These are phyloP conservation scores for Leptosphaerulina australis DNA, from an alignment of 2,329 filamentous ascomycete genomes.

Conservation along the genomic window DNA sequence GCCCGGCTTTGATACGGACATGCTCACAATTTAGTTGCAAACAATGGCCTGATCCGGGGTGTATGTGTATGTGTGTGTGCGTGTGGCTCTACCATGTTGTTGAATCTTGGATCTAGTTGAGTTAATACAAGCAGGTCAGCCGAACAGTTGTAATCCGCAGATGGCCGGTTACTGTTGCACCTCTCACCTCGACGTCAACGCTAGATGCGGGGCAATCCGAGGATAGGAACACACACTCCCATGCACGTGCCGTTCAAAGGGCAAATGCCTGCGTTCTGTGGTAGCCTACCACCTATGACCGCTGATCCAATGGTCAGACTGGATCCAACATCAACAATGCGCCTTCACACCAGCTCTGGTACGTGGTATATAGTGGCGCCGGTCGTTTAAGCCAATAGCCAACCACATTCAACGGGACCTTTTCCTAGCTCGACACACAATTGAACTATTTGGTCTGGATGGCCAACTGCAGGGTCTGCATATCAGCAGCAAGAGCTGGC, in stretches of 20 bases:
- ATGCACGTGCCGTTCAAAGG: neutral
- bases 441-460: constrained; percentile 11
- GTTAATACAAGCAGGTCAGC: neutral
- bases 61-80: too few relatives aligned
- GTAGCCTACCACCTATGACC: neutral
- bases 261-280: neutral
- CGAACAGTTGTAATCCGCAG: neutral
- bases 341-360: neutral
- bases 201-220: neutral
- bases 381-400: neutral
- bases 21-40: neutral
- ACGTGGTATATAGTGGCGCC: neutral
- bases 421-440: constrained; percentile 7
- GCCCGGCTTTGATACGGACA: neutral
- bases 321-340: neutral
- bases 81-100: too few relatives aligned
- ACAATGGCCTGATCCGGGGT: constrained; percentile 3
- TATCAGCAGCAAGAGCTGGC: constrained; percentile 12
- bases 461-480: constrained; percentile 15
- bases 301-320: neutral
- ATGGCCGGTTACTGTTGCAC: constrained; percentile 1
- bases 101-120: neutral
- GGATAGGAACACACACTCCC: neutral
- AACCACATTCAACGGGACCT: neutral
- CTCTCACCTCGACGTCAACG: constrained; percentile 3